These are phyloP conservation scores for Penicillium aurantiogriseum DNA, from an alignment of 2,329 filamentous ascomycete genomes.

Conservation along the genomic window DNA sequence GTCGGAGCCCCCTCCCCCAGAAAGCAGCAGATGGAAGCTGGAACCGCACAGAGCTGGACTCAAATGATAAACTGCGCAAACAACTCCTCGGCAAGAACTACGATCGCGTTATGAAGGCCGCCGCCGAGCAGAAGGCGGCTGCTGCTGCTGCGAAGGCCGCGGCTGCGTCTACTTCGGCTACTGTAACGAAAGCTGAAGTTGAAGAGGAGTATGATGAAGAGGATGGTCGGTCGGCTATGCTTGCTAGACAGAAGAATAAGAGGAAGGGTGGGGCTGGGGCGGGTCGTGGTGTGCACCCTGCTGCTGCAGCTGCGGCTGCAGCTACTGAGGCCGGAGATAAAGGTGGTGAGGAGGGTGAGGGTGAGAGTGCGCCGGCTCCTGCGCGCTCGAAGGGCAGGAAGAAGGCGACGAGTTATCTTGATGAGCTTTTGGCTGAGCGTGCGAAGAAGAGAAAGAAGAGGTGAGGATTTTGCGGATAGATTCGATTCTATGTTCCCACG, in stretches of 20 bases:
- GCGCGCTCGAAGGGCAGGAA: constrained; percentile 33
- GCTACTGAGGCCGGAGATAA: constrained; percentile 2
- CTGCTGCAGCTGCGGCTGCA: not conserved
- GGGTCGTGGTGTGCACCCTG: constrained; percentile 1
- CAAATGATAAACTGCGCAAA: constrained; percentile 47
- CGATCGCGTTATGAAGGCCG: constrained; percentile 40
- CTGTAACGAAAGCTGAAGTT: not conserved
- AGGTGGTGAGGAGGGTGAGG: not conserved
- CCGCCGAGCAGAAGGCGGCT: constrained; percentile 8
- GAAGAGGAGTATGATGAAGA: constrained; percentile 42
- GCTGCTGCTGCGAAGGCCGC: constrained; percentile 25
- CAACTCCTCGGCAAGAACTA: constrained; percentile 47
- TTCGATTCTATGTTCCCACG: not conserved
- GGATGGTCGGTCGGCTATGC: constrained; percentile 43
- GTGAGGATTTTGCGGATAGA: constrained; percentile 18
- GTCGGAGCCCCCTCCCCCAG: constrained; percentile 48
- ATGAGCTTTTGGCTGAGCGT: constrained; percentile 50
- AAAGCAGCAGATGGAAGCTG: constrained; percentile 41
- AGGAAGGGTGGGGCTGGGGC: constrained; percentile 10
- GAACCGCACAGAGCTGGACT: constrained; percentile 41
- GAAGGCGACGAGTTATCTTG: constrained; percentile 52
- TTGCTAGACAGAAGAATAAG: constrained; percentile 31
- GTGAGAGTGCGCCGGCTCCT: constrained; percentile 10
- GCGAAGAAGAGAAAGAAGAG: constrained; percentile 53
- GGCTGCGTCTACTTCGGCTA: constrained; percentile 13